phyloP scores from a whole-genome alignment of 352 stramenopile genomes.

The Phytopythium sindhum region DNA sequence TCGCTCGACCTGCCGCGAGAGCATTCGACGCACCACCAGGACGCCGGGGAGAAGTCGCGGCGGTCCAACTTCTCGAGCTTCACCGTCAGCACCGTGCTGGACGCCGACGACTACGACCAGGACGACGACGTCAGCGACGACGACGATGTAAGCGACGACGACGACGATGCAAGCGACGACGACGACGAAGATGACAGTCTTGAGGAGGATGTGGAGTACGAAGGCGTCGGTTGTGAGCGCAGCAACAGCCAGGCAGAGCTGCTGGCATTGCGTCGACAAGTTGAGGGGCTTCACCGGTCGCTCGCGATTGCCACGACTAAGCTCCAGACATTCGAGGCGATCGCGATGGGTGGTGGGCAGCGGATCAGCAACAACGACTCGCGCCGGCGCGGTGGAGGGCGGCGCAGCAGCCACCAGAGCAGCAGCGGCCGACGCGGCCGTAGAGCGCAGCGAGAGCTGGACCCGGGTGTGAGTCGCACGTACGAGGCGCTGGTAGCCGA shows the following conservation, averaged over 20 bases:
- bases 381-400: not conserved
- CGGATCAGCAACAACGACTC: not conserved
- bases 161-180: conserved; percentile 18
- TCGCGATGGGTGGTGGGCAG: conserved; percentile 4
- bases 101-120: conserved; percentile 20
- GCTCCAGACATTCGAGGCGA: conserved; percentile 34
- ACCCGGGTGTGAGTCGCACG: conserved; percentile 27
- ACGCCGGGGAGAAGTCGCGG: conserved; percentile 38
- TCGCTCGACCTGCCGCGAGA: conserved; percentile 25
- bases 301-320: conserved; percentile 53
- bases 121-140: conserved; percentile 2
- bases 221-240: conserved; percentile 10
- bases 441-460: not conserved
- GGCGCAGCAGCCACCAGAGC: not conserved
- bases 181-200: not conserved
- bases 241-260: conserved; percentile 38
- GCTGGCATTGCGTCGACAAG: conserved; percentile 35
- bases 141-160: no score
- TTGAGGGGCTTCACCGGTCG: conserved; percentile 45
- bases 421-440: no score
- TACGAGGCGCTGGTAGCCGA: conserved; percentile 58
- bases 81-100: conserved; percentile 29
- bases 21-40: conserved; percentile 27
- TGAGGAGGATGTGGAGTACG: conserved; percentile 9
- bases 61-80: conserved; percentile 41